Base-by-base conservation (phyloP, 164 flowering plant genomes). In the Pachysandra terminalis region DNA sequence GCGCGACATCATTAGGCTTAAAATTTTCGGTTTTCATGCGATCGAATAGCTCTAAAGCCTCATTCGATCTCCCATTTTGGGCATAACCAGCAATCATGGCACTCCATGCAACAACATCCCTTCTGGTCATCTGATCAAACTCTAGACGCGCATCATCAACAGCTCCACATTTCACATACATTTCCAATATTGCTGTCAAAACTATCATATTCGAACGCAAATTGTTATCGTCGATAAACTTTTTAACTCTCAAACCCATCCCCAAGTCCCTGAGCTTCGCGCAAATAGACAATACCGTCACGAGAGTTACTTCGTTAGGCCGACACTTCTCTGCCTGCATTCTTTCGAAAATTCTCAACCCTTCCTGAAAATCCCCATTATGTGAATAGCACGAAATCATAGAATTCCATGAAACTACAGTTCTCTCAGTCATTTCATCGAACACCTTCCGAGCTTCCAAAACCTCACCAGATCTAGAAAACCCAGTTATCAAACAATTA, bases 81-180 rank as follows among this genome's bases (percentile, higher is more conserved):
- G 80, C 82, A 75, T 82, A 84, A 24, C 84, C 87, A 25, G 81
- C 74, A 61, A 82, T 79, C 87, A 84, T 84, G 62, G 87, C 65
- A 79, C 80, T 77, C 87, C 87, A 82, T 23, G 85, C 61, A 52
- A 84, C 82, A 54, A 80, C 72, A 77, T 84, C 85, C 54, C 75
- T 82, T 28, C 35, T 24, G 52, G 1, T 24, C 85, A 81, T 84
- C 53, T 32, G 26, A 68, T 84, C 83, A 77, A 84, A 84, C 66
- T 74, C 81, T 56, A 21, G 32, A 5, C 81, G 79, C 8, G 85
- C 87, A 22, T 78, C 81, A 73, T 73, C 77, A n/a, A 82, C 77
- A 4, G 72, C 77, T 57, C 83, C 85, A 71, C 87, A 81, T 74
- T 81, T 81, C 40, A 80, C 80, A 74, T 73, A 80, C 87, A 84